Percentiles rank a stretch among this genome's conserved stretches.
These are phyloP conservation scores for Mucor saturninus DNA, from an alignment of 371 early-diverging fungal species.

Conservation along the genomic window DNA sequence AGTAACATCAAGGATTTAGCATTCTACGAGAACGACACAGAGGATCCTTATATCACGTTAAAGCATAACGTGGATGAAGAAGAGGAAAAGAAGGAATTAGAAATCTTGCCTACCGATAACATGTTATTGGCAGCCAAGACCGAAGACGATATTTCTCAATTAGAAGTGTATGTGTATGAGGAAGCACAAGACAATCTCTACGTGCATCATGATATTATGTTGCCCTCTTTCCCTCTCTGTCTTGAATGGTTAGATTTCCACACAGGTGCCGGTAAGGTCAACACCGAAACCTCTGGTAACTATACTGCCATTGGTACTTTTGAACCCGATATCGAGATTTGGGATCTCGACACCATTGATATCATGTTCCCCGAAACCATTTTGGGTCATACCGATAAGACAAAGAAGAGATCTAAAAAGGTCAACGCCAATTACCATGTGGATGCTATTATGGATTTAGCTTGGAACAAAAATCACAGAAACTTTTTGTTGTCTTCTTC, in stretches of 20 bases:
- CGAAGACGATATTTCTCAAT: slow-evolving; percentile 93
- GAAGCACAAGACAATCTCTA: slow-evolving; percentile 87
- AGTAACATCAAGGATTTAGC: slow-evolving; percentile 79
- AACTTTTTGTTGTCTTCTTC: slow-evolving; percentile 92
- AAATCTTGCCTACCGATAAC: slow-evolving; percentile 82
- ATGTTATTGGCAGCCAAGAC: slow-evolving; percentile 90
- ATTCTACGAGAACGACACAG: slow-evolving; percentile 74
- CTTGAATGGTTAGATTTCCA: slow-evolving; percentile 93
- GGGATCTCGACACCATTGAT: slow-evolving; percentile 94
- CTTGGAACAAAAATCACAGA: slow-evolving; percentile 88
- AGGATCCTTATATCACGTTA: slow-evolving; percentile 85
- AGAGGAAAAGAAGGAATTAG: slow-evolving; percentile 82
- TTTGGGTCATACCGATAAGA: slow-evolving; percentile 74
- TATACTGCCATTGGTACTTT: slow-evolving; percentile 95
- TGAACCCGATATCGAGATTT: slow-evolving; percentile 96
- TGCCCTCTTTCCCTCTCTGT: slow-evolving; percentile 96
- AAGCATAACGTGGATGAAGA: slow-evolving; percentile 69
- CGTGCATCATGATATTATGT: slow-evolving; percentile 97
- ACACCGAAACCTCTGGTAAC: slow-evolving; percentile 65
- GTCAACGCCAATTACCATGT: slow-evolving; percentile 82
- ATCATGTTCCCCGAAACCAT: slow-evolving; percentile 89
- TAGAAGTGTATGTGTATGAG: slow-evolving; percentile 92
- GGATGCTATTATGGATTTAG: slow-evolving; percentile 90
- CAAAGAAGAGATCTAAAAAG: slow-evolving; percentile 66
- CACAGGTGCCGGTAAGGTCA: slow-evolving; percentile 62